phyloP scores from a whole-genome alignment of 1,139 yeast species.

The Suhomyces kunorum region DNA sequence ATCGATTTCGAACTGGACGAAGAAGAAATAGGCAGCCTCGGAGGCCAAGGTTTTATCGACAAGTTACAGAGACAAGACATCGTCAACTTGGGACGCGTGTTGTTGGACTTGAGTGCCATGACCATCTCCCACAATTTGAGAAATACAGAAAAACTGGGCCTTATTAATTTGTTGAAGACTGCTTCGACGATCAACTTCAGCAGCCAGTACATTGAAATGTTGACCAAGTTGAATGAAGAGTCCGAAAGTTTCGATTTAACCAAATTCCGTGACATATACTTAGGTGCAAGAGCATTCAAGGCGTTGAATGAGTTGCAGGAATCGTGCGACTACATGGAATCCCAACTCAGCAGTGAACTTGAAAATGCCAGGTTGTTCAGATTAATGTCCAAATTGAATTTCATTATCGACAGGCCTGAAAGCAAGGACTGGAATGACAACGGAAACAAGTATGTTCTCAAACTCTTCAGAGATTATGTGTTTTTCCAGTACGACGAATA shows the following conservation, averaged over 20 bases:
- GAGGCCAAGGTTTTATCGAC: slow-evolving; percentile 15
- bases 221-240: slow-evolving; percentile 12
- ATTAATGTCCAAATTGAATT: slow-evolving; percentile 76
- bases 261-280: slow-evolving; percentile 23
- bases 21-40: slow-evolving; percentile 23
- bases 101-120: slow-evolving; percentile 55
- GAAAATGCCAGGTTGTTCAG: slow-evolving; percentile 90
- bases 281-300: slow-evolving; percentile 44
- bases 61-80: slow-evolving; percentile 56
- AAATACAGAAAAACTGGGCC: slow-evolving; percentile 11
- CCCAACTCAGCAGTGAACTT: slow-evolving; percentile 66
- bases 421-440: slow-evolving; percentile 62
- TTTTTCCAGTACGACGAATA: slow-evolving; percentile 80
- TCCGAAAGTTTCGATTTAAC: slow-evolving; percentile 12
- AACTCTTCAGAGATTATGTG: slow-evolving; percentile 78
- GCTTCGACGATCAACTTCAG: slow-evolving; percentile 24
- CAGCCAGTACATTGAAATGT: slow-evolving; percentile 23
- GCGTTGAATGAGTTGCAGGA: slow-evolving; percentile 57
- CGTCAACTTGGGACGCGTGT: slow-evolving; percentile 53
- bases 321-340: slow-evolving; percentile 65
- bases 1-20: slow-evolving; percentile 45
- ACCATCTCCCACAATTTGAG: slow-evolving; percentile 37
- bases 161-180: slow-evolving; percentile 19
- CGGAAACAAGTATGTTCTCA: slow-evolving; percentile 74
- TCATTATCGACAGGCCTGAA: slow-evolving; percentile 76